Evolutionary conservation across 1,139 yeast genomes (phyloP), one percentile per base, ranked within the genome.

Genomic region (Lodderomyces parapsilosis): DNA sequence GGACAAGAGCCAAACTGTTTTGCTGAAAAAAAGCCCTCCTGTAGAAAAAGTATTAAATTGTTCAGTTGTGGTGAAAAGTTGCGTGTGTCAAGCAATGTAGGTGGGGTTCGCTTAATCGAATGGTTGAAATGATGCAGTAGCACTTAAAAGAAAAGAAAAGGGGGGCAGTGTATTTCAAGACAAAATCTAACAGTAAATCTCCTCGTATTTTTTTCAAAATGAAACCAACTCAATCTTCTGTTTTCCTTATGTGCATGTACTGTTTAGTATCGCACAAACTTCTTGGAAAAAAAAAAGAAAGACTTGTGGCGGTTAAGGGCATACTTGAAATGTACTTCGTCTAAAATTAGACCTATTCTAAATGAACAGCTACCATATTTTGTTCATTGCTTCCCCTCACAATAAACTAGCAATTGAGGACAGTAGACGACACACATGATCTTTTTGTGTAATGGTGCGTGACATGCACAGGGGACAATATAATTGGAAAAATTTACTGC

Each of bases 41-140:
- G n/a, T n/a, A n/a, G n/a, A n/a, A n/a, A n/a, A n/a, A 20, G 23
- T 6, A 20, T 6, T 6, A 20, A 20, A 10, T 27, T 27, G 31
- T 15, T 30, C 19, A 15, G n/a, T 30, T 30, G 33, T 30, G 31
- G 17, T n/a, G 31, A 13, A 4, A 27, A 27, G 31, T 27, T 10
- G 31, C 31, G 15, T 30, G 8, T 30, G 33, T 30, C 33, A 30
- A 30, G 10, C 5, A 2, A 10, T 30, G 19, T 17, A 15, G 33
- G 19, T 30, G 33, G 33, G 33, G 33, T 30, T 30, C 33, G 33
- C 33, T 19, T 30, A 30, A 30, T 30, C 19, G 19, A 14, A 30
- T 15, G 33, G 15, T 2, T 30, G 33, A 15, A 15, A 14, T 15
- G 33, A 30, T n/a, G 33, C 33, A 30, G 33, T 13, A 17, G 4